Conservation (phyloP, 2,329 filamentous ascomycete species). For the Chaetomium olivaceum region DNA sequence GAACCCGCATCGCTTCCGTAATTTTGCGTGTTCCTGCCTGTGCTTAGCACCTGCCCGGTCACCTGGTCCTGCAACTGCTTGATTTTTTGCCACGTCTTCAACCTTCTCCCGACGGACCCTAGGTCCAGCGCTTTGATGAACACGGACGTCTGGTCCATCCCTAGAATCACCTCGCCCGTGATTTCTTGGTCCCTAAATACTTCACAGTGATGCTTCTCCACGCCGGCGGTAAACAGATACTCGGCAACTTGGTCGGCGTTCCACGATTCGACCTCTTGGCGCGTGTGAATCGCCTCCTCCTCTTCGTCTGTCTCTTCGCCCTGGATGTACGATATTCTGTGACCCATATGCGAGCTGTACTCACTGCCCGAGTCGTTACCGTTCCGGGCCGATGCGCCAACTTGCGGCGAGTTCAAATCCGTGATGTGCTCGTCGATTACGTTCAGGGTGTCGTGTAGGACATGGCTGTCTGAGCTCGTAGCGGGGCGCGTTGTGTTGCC, state of each 20-base stretch:
- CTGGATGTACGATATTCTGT: constrained; percentile 85
- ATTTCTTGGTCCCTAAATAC: constrained; percentile 97
- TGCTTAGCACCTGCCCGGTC: constrained; percentile 49
- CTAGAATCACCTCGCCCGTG: constrained; percentile 84
- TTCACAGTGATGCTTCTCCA: constrained; percentile 88
- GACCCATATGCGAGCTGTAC: constrained; percentile 77
- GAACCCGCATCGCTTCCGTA: constrained; percentile 61
- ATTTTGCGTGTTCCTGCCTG: constrained; percentile 55
- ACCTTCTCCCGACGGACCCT: constrained; percentile 81
- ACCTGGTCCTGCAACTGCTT: constrained; percentile 89
- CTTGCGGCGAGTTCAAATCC: constrained; percentile 46
- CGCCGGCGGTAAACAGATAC: constrained; percentile 79
- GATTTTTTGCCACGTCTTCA: constrained; percentile 97
- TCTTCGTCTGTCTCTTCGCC: constrained; percentile 96
- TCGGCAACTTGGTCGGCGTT: constrained; percentile 80
- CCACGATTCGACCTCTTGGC: constrained; percentile 77
- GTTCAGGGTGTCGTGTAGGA: constrained; percentile 36
- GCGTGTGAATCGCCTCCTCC: constrained; percentile 68
- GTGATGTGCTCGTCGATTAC: constrained; percentile 35
- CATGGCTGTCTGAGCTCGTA: constrained; percentile 51
- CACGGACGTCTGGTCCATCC: constrained; percentile 92
- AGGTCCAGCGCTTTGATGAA: constrained; percentile 96
- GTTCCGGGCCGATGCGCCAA: constrained; percentile 55
- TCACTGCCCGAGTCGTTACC: constrained; percentile 82
- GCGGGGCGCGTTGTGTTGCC: constrained; percentile 43